These are phyloP conservation scores for Camillea tinctor DNA, from an alignment of 2,329 filamentous ascomycete genomes.

Conservation along the genomic window DNA sequence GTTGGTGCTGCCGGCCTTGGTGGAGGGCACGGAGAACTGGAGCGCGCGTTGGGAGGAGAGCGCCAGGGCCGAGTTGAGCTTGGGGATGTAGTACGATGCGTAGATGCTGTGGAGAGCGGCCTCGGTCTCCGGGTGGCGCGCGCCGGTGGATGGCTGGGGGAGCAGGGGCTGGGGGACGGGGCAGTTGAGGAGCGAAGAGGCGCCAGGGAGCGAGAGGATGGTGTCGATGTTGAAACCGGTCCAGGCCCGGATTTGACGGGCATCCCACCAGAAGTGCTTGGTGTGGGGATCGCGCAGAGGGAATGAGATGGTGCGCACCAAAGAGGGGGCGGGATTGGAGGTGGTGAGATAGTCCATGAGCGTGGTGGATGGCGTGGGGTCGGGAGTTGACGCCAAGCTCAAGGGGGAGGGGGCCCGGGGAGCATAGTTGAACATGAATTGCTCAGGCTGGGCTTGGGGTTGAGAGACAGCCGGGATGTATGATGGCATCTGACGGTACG, in stretches of 20 bases:
- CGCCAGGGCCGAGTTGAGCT: conserved; percentile 80
- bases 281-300: conserved; percentile 63
- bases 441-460: conserved; percentile 37
- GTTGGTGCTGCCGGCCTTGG: conserved; percentile 29
- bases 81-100: conserved; percentile 75
- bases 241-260: conserved; percentile 85
- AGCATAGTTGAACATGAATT: conserved; percentile 48
- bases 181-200: conserved; percentile 70
- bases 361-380: conserved; percentile 60
- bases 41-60: conserved; percentile 69
- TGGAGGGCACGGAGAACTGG: conserved; percentile 46
- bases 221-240: conserved; percentile 71
- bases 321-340: conserved; percentile 76
- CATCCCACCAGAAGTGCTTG: conserved; percentile 94
- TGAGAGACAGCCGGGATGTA: conserved; percentile 41
- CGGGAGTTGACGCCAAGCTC: conserved; percentile 41
- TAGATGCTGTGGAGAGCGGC: conserved; percentile 72
- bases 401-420: conserved; percentile 43
- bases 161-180: conserved; percentile 63
- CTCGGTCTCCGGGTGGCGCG: conserved; percentile 76
- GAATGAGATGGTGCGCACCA: conserved; percentile 77
- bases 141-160: conserved; percentile 54
- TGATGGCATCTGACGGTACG: conserved; percentile 72
- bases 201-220: conserved; percentile 70
- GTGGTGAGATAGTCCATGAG: conserved; percentile 75